These are phyloP conservation scores for Erysiphe pulchra DNA, from an alignment of 2,329 filamentous ascomycete species.

Conservation along the genomic window DNA sequence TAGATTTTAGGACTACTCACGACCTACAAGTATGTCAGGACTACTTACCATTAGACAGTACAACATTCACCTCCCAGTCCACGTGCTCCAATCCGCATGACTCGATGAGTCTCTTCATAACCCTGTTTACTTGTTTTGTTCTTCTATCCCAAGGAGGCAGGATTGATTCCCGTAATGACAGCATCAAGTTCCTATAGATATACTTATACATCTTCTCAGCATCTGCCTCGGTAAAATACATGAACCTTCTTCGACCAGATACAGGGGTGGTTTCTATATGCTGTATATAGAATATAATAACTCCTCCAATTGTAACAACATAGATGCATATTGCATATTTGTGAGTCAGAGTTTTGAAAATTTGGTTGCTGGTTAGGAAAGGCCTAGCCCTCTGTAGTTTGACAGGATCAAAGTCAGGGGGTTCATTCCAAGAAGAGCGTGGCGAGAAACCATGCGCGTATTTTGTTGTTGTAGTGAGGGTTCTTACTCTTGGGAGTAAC, in stretches of 20 bases:
- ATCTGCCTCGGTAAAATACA: slow-evolving; percentile 29
- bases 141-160: slow-evolving; percentile 34
- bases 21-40: not conserved
- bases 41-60: slow-evolving; percentile 30
- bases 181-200: slow-evolving; percentile 30
- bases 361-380: slow-evolving; percentile 15
- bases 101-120: slow-evolving; percentile 40
- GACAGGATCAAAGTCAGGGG: slow-evolving; percentile 4
- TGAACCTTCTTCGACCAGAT: slow-evolving; percentile 47
- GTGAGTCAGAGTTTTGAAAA: slow-evolving; percentile 14
- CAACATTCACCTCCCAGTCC: slow-evolving; percentile 50
- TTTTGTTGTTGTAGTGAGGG: too few relatives aligned
- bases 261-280: slow-evolving; percentile 51
- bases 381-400: slow-evolving; percentile 12
- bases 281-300: slow-evolving; percentile 30
- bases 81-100: slow-evolving; percentile 31
- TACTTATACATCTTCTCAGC: slow-evolving; percentile 27
- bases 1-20: not conserved
- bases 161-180: slow-evolving; percentile 23
- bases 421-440: not conserved
- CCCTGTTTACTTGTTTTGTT: slow-evolving; percentile 27
- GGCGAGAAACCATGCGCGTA: not conserved
- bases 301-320: slow-evolving; percentile 16
- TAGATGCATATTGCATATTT: slow-evolving; percentile 17
- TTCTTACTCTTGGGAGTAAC: too few relatives aligned